Evolutionary conservation across 164 flowering plant species (phyloP), one percentile per base, ranked within the genome.

Genomic region (Vitis riparia): DNA sequence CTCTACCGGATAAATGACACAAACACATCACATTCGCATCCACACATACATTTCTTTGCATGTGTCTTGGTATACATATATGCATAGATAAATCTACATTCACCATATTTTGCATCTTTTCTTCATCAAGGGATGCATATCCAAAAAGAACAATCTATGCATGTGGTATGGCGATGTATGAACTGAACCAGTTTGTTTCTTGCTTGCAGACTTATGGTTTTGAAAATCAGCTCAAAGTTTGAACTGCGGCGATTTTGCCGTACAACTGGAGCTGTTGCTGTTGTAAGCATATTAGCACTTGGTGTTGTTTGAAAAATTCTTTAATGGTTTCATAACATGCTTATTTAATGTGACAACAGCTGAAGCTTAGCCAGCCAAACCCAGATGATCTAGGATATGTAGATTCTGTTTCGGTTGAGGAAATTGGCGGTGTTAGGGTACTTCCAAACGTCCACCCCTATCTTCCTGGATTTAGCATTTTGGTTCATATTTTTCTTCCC

Each of bases 221-320:
- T 95, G 71, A 95, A 93, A 79, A 88, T 95, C 68, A 88, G 93
- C 80, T 95, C 99, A 49, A 95, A 95, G 71, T 95, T 95, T 86
- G 99, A 95, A 80, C 72, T 95, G 49, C 68, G 99, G 15, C 83
- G 99, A 61, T 91, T 95, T 80, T 95, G 98, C 80, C 92, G 99
- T 27, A 95, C 99, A 55, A 90, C 97, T 68, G 98, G 99, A 62
- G 76, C 97, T 70, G 82, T 90, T 73, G 96, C 94, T 47, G 73
- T 90, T 68, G 99, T 92, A 80, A 82, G 91, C 61, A 30, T 62
- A 10, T 49, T 59, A n/a, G 32, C 55, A 60, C 6, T 73, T 63
- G n/a, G 48, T 44, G 12, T 47, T 57, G 3, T 59, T 6, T 2
- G 13, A 23, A 23, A 62, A 23, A 4, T 51, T 13, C 14, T 68